These are phyloP conservation scores for Thermomucor indicae-seudaticae DNA, from an alignment of 371 early-diverging fungal genomes.

Conservation along the genomic window DNA sequence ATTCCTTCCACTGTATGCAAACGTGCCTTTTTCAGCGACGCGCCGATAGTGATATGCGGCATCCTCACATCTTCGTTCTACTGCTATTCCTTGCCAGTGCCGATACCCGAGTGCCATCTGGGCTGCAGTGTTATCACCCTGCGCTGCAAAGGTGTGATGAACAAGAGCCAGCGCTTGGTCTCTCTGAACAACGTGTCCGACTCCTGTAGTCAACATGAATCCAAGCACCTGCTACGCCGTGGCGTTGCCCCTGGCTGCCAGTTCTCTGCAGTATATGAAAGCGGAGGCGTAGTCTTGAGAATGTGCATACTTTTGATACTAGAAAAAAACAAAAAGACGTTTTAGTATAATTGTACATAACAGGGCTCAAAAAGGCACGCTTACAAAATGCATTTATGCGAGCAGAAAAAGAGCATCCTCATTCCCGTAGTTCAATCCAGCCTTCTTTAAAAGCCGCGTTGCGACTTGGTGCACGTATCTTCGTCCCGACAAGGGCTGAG, in stretches of 20 bases:
- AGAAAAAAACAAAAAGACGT: background rate
- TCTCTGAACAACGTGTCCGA: slow-evolving; percentile 66
- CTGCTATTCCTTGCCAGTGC: slow-evolving; percentile 78
- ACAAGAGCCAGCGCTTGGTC: slow-evolving; percentile 70
- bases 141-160: slow-evolving; percentile 84
- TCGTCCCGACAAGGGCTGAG: too few species aligned
- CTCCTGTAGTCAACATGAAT: slow-evolving; percentile 84
- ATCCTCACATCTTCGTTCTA: slow-evolving; percentile 71
- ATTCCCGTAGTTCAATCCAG: slow-evolving; percentile 29
- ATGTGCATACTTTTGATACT: slow-evolving; percentile 56
- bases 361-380: slow-evolving; percentile 6
- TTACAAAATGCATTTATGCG: slow-evolving; percentile 58
- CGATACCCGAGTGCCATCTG: slow-evolving; percentile 87
- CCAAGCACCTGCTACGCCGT: slow-evolving; percentile 88
- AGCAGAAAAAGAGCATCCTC: slow-evolving; percentile 46
- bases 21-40: slow-evolving; percentile 75
- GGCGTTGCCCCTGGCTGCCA: slow-evolving; percentile 71
- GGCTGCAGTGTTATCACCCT: slow-evolving; percentile 70
- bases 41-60: slow-evolving; percentile 72
- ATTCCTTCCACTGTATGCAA: background rate
- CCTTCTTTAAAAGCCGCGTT: slow-evolving; percentile 29
- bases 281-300: slow-evolving; percentile 56
- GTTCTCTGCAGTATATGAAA: slow-evolving; percentile 50
- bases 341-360: background rate
- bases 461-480: too few species aligned